phyloP scores from a whole-genome alignment of 1,284 basidiomycete species.

The Ustilago curta region DNA sequence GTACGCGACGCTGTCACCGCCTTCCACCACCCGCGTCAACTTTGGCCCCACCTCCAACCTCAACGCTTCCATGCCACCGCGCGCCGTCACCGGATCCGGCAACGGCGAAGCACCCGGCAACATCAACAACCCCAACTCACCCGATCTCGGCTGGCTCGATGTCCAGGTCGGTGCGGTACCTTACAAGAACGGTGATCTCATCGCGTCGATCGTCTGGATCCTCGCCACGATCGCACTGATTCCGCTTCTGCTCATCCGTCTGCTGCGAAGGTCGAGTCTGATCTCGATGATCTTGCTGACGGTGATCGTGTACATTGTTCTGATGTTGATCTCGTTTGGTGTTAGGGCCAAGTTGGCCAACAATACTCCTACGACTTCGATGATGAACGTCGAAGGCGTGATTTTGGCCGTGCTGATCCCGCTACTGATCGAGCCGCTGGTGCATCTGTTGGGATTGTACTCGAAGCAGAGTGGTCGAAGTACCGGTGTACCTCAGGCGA shows the following conservation, averaged over 20 bases:
- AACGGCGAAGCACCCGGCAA: constrained; percentile 47
- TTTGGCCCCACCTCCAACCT: constrained; percentile 45
- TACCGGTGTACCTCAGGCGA: constrained; percentile 46
- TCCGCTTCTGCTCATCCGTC: constrained; percentile 51
- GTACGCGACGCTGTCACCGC: constrained; percentile 24
- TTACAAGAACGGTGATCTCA: constrained; percentile 58
- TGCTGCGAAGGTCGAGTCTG: constrained; percentile 47
- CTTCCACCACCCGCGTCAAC: constrained; percentile 34
- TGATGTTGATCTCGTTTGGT: constrained; percentile 48
- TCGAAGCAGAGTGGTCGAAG: constrained; percentile 31
- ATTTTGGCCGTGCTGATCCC: constrained; percentile 45
- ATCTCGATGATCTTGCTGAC: constrained; percentile 53
- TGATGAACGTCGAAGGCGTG: constrained; percentile 52
- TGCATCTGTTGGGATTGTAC: constrained; percentile 48
- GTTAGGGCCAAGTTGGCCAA: constrained; percentile 42
- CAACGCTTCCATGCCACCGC: constrained; percentile 27
- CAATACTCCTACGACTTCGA: constrained; percentile 31
- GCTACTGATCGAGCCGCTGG: constrained; percentile 47
- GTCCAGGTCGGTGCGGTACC: constrained; percentile 49
- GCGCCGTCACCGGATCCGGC: constrained; percentile 26
- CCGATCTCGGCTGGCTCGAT: constrained; percentile 56
- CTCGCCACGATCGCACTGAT: constrained; percentile 48
- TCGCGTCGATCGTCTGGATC: constrained; percentile 51
- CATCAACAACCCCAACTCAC: constrained; percentile 54
- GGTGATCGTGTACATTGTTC: constrained; percentile 41